Percentiles rank a stretch among this genome's conserved stretches.
Conservation (phyloP, 345 rosid genomes). For the Cardamine chenopodiifolia region DNA sequence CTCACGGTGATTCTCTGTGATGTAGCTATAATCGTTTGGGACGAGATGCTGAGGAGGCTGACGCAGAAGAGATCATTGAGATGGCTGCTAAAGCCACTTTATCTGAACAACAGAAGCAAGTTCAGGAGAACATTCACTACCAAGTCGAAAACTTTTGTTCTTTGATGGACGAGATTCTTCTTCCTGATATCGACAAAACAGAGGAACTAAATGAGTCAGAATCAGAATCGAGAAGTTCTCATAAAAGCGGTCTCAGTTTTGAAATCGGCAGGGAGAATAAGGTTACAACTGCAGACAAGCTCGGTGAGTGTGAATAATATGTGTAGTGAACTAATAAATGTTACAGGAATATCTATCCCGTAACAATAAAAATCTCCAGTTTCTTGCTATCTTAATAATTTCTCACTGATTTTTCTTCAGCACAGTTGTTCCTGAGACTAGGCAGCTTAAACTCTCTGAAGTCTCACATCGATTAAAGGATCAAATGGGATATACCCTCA, state of each 20-base stretch:
- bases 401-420: conserved; percentile 59
- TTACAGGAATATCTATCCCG: too few relatives aligned
- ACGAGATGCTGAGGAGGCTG: conserved; percentile 69
- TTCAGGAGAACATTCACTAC: conserved; percentile 74
- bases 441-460: conserved; percentile 56
- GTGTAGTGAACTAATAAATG: not conserved
- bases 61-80: conserved; percentile 82
- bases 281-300: conserved; percentile 35
- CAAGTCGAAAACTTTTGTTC: conserved; percentile 60
- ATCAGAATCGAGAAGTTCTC: conserved; percentile 31
- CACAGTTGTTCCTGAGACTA: conserved; percentile 73
- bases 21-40: conserved; percentile 82
- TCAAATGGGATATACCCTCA: conserved; percentile 63
- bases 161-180: conserved; percentile 70
- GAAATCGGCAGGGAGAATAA: not conserved
- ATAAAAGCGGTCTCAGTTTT: not conserved
- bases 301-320: conserved; percentile 51
- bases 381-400: conserved; percentile 33
- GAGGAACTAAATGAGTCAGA: conserved; percentile 31
- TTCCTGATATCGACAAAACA: conserved; percentile 40
- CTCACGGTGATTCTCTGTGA: not conserved
- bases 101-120: conserved; percentile 77
- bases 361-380: not conserved
- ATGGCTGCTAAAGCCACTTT: conserved; percentile 75
- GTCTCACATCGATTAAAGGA: conserved; percentile 66